Percentiles rank a stretch among this genome's conserved stretches.
These are phyloP conservation scores for Mucor racemosus DNA, from an alignment of 371 early-diverging fungal genomes.

Conservation along the genomic window DNA sequence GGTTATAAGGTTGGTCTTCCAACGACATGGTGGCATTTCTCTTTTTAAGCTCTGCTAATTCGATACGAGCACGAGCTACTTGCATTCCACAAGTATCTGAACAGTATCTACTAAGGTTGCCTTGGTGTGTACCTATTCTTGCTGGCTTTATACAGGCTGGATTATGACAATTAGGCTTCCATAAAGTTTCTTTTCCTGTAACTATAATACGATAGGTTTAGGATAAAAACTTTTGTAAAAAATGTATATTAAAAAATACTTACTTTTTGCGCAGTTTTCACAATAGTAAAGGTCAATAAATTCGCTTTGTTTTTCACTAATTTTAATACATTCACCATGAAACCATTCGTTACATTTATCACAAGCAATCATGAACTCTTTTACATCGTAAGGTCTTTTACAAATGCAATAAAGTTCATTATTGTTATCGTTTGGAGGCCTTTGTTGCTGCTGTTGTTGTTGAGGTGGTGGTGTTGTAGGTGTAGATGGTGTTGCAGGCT, in stretches of 20 bases:
- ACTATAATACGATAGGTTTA: conserved; percentile 25
- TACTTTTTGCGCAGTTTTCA: conserved; percentile 48
- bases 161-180: conserved; percentile 59
- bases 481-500: conserved; percentile 5
- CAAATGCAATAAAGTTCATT: conserved; percentile 54
- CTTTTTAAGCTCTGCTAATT: conserved; percentile 44
- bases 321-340: conserved; percentile 63
- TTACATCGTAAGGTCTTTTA: conserved; percentile 49
- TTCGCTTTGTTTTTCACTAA: conserved; percentile 54
- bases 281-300: conserved; percentile 61
- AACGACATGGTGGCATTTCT: conserved; percentile 23
- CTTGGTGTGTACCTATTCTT: conserved; percentile 39
- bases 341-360: conserved; percentile 65
- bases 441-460: conserved; percentile 4
- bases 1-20: conserved; percentile 25
- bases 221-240: too few relatives aligned
- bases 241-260: background rate
- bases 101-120: conserved; percentile 47
- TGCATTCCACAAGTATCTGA: conserved; percentile 49
- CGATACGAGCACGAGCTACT: conserved; percentile 49
- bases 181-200: conserved; percentile 55
- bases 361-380: conserved; percentile 63
- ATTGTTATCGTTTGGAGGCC: conserved; percentile 17
- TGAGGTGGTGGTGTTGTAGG: background rate
- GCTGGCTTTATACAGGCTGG: conserved; percentile 50